Evolutionary conservation across 371 early-diverging fungal species (phyloP).

Genomic region (Smittium mucronatum): DNA sequence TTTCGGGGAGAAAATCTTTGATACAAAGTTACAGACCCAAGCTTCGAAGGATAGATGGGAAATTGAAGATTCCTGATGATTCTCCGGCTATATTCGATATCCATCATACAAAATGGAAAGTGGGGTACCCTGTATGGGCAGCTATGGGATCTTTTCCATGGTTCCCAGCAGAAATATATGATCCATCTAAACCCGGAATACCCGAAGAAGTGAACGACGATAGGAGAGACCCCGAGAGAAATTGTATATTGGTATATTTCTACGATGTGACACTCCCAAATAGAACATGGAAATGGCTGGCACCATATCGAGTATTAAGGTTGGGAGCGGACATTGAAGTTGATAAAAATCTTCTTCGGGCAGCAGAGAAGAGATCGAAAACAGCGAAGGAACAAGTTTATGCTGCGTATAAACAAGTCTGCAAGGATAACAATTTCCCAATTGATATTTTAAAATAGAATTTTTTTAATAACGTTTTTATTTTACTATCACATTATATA

Average conservation of each 20-base stretch:
- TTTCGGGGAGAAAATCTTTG: neutral
- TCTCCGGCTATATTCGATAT: conserved; percentile 8
- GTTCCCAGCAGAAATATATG: conserved; percentile 29
- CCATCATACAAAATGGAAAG: neutral
- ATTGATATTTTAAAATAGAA: no score
- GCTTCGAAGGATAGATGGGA: neutral
- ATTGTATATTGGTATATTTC: conserved; percentile 22
- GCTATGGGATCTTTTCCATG: conserved; percentile 27
- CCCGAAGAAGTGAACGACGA: conserved; percentile 17
- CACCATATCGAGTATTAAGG: conserved; percentile 13
- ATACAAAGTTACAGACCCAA: neutral
- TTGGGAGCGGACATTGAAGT: conserved; percentile 15
- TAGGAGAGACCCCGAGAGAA: neutral
- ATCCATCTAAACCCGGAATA: conserved; percentile 11
- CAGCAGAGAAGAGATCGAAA: conserved; percentile 10
- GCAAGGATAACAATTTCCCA: conserved; percentile 4
- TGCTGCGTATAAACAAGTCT: conserved; percentile 22
- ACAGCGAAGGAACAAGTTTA: conserved; percentile 14
- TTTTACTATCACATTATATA: no score
- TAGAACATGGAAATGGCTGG: conserved; percentile 27
- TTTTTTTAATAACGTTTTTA: no score
- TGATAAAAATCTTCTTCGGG: conserved; percentile 17
- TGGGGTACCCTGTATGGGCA: conserved; percentile 30
- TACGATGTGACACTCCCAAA: conserved; percentile 13
- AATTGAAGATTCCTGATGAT: neutral